Evolutionary conservation across 306 rosid genomes (phyloP).

Genomic region (Leucaena leucocephala): DNA sequence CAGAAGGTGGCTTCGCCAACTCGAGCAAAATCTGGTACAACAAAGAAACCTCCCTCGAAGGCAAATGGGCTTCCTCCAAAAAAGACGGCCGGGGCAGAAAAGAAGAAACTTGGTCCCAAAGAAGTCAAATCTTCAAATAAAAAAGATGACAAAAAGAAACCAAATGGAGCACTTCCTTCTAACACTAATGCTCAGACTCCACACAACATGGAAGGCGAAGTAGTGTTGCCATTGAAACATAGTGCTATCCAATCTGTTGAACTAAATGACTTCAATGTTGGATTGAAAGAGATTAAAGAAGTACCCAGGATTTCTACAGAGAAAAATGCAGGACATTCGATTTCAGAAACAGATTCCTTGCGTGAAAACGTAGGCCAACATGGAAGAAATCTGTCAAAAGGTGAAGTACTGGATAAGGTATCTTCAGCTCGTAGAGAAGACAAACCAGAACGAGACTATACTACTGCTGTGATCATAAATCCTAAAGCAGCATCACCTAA

Average conservation of each 20-base stretch:
- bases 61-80: conserved; percentile 47
- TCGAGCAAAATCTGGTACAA: conserved; percentile 48
- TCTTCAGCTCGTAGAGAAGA: conserved; percentile 50
- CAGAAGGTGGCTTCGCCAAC: conserved; percentile 47
- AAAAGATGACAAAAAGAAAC: conserved; percentile 43
- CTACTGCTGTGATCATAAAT: conserved; percentile 42
- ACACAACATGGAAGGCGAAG: conserved; percentile 42
- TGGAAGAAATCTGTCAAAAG: conserved; percentile 34
- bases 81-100: conserved; percentile 47
- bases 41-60: conserved; percentile 59
- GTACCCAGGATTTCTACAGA: conserved; percentile 42
- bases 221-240: conserved; percentile 44
- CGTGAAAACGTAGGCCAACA: conserved; percentile 37
- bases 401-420: conserved; percentile 43
- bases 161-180: conserved; percentile 44
- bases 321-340: conserved; percentile 39
- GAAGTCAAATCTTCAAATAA: conserved; percentile 56
- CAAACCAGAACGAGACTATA: conserved; percentile 36
- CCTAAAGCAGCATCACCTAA: conserved; percentile 47
- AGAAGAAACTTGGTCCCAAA: conserved; percentile 63
- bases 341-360: conserved; percentile 32
- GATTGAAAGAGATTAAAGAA: conserved; percentile 47
- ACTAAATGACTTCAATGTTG: conserved; percentile 35
- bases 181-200: conserved; percentile 44
- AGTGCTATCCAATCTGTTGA: conserved; percentile 38